Evolutionary conservation across 2,329 filamentous ascomycete genomes (phyloP), one percentile per base, ranked within the genome.

Genomic region (Aspergillus eucalypticola): DNA sequence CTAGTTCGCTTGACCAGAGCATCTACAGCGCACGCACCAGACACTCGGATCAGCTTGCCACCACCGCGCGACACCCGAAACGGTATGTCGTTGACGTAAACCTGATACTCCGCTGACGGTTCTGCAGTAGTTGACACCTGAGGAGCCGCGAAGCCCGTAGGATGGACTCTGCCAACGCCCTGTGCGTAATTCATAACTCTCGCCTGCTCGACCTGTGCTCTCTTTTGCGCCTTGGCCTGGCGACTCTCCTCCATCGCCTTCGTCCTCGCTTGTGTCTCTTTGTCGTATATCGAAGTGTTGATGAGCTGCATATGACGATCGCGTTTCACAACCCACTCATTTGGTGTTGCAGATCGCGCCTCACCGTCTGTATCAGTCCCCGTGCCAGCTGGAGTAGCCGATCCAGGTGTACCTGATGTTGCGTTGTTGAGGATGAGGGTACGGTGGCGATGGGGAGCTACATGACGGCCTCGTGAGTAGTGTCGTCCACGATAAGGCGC

Each of bases 281-380:
- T 89, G 64, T 92, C 88, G 73, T 89, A 95, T 1, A 94, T 85
- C 15, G 86, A 85, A 19, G 88, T 86, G 72, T 94, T 96, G 76
- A 96, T 95, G 42, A 96, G 80, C 74, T 96, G 91, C 71, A 90
- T 85, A 71, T 93, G 90, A 53, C 89, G 88, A 73, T 90, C 90
- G 53, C 82, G 88, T 72, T 88, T 90, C 5, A 87, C 85, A 44
- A 95, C 84, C 86, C 89, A 94, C 3, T 85, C 76, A 58, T 74
- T 75, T 44, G 70, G 69, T 39, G 70, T 67, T 21, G 65, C 38
- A n/a, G 71, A 65, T 44, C 70, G 69, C 35, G 58, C 51, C 25
- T 76, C 72, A 42, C 64, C 64, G 17, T 69, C 67, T 52, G 72
- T 70, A 21, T 73, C 73, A 41, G 67, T 71, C 11, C 59, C 56